These are phyloP conservation scores for Sclerotinia glacialis DNA, from an alignment of 2,329 filamentous ascomycete genomes.

Conservation along the genomic window DNA sequence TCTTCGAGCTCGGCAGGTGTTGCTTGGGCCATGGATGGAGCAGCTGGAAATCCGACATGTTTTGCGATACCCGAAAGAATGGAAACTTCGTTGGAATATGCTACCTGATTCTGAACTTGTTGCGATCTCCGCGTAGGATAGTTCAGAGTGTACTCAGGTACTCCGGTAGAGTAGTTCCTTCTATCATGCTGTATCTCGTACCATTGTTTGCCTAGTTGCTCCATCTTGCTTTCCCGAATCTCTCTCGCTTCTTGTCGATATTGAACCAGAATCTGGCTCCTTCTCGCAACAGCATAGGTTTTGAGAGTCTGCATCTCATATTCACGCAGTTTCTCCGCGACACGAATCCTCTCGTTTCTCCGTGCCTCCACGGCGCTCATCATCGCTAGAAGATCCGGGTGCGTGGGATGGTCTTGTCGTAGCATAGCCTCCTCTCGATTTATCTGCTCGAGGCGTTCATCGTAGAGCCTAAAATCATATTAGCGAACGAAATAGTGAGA, in stretches of 20 bases:
- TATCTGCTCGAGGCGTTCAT: conserved; percentile 79
- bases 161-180: conserved; percentile 71
- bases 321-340: conserved; percentile 69
- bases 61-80: conserved; percentile 88
- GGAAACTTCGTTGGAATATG: conserved; percentile 94
- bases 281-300: conserved; percentile 73
- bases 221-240: conserved; percentile 74
- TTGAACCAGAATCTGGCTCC: conserved; percentile 83
- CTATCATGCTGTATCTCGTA: conserved; percentile 91
- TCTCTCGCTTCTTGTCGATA: conserved; percentile 86
- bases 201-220: conserved; percentile 81
- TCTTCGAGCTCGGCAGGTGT: conserved; percentile 74
- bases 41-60: conserved; percentile 92
- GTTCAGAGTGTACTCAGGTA: conserved; percentile 77
- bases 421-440: conserved; percentile 67
- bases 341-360: conserved; percentile 73
- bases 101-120: conserved; percentile 78
- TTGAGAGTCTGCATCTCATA: conserved; percentile 72
- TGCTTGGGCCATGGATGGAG: conserved; percentile 76
- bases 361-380: conserved; percentile 81
- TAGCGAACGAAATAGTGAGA: conserved; percentile 24
- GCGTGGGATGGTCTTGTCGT: conserved; percentile 61
- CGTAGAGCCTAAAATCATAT: conserved; percentile 64
- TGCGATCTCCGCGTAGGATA: conserved; percentile 75
- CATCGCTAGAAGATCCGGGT: conserved; percentile 89